phyloP scores from a whole-genome alignment of 2,329 filamentous ascomycete species.

The Paraphoma chrysanthemicola region DNA sequence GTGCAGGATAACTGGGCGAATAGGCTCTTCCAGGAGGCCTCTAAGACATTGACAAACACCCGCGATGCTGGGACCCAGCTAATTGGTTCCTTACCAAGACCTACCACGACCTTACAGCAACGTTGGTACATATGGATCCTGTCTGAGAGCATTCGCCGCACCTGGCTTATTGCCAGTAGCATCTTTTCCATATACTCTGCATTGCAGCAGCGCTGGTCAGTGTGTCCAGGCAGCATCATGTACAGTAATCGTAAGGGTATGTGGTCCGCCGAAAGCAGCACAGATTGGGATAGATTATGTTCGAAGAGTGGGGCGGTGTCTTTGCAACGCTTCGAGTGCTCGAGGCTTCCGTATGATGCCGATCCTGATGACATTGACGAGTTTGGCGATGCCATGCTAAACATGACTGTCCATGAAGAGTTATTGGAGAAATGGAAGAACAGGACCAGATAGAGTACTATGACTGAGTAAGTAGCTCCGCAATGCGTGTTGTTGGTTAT shows the following conservation, averaged over 20 bases:
- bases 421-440: background rate
- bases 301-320: background rate
- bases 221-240: slow-evolving; percentile 14
- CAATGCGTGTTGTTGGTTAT: too few species aligned
- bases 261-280: slow-evolving; percentile 9
- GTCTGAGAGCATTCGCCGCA: slow-evolving; percentile 16
- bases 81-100: background rate
- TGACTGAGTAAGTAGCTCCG: too few species aligned
- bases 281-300: slow-evolving; percentile 8
- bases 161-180: slow-evolving; percentile 10
- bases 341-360: slow-evolving; percentile 5
- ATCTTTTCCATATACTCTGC: slow-evolving; percentile 6
- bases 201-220: slow-evolving; percentile 11
- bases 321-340: slow-evolving; percentile 2
- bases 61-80: background rate
- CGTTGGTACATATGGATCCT: slow-evolving; percentile 18
- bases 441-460: background rate
- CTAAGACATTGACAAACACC: background rate
- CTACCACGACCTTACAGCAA: background rate
- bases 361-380: slow-evolving; percentile 14
- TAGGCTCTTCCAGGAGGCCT: background rate
- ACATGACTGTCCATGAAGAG: slow-evolving; percentile 9
- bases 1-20: background rate
- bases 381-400: slow-evolving; percentile 12
- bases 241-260: slow-evolving; percentile 12